Percentiles rank a stretch among this genome's conserved stretches.
These are phyloP conservation scores for Saturnispora zaruensis DNA, from an alignment of 805 yeast genomes.

Conservation along the genomic window DNA sequence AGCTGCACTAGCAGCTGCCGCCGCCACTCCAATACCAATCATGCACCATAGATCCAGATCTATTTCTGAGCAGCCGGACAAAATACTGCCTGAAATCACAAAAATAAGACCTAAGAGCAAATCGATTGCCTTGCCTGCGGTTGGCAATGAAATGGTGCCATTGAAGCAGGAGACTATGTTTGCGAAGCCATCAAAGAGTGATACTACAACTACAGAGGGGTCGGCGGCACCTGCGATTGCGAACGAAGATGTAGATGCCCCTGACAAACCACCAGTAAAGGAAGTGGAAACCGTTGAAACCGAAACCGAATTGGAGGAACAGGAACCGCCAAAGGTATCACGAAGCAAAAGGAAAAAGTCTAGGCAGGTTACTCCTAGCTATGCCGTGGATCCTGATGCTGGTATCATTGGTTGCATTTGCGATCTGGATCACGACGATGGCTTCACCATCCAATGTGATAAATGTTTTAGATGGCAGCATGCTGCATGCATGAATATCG, in stretches of 20 bases:
- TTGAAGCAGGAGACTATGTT: background rate
- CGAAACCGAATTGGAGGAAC: background rate
- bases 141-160: background rate
- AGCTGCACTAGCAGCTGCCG: constrained; percentile 77
- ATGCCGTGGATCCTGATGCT: constrained; percentile 69
- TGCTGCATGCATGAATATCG: constrained; percentile 79
- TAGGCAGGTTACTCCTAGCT: constrained; percentile 27
- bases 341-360: background rate
- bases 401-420: constrained; percentile 88
- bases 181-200: background rate
- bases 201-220: background rate
- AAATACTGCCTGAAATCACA: constrained; percentile 1
- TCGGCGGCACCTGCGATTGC: background rate
- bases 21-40: constrained; percentile 62
- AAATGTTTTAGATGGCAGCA: constrained; percentile 92
- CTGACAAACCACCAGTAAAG: background rate
- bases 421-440: constrained; percentile 80
- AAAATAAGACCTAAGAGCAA: background rate
- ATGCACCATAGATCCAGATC: constrained; percentile 6
- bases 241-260: background rate
- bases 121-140: background rate
- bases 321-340: background rate
- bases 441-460: constrained; percentile 92
- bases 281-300: background rate
- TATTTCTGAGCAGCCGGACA: constrained; percentile 1